A percentile compares a stretch with the other conserved stretches of the same genome.
phyloP scores from a whole-genome alignment of 129 eudicot genomes.

The Solidago caesia region DNA sequence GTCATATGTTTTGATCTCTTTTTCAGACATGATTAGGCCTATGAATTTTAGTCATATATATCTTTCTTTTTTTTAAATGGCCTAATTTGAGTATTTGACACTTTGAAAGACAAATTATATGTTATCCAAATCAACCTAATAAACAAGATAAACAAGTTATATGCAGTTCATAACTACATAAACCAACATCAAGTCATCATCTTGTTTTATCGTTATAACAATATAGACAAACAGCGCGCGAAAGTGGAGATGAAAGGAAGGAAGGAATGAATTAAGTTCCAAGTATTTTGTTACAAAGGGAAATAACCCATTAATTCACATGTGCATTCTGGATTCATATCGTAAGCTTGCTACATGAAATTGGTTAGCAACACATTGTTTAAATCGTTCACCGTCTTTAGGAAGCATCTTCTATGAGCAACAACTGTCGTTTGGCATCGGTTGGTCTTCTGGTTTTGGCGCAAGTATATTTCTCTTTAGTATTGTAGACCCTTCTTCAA shows the following conservation, averaged over 20 bases:
- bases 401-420: constrained; percentile 37
- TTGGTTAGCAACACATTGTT: background rate
- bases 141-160: background rate
- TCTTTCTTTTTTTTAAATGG: no score
- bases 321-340: background rate
- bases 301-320: background rate
- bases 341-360: background rate
- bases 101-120: no score
- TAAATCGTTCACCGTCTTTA: background rate
- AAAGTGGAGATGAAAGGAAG: background rate
- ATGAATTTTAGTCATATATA: no score
- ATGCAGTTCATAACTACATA: background rate
- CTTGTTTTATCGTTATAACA: background rate
- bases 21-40: no score
- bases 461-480: constrained; percentile 56
- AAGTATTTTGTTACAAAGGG: background rate
- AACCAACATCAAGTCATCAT: background rate
- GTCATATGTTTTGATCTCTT: no score
- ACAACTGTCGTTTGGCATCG: constrained; percentile 39
- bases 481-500: constrained; percentile 65
- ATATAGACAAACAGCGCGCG: background rate
- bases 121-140: no score
- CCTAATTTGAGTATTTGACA: no score
- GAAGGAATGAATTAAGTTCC: background rate
- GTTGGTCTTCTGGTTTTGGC: constrained; percentile 56